Conservation (phyloP, 108 stramenopile genomes). For the Cylindrotheca closterium region DNA sequence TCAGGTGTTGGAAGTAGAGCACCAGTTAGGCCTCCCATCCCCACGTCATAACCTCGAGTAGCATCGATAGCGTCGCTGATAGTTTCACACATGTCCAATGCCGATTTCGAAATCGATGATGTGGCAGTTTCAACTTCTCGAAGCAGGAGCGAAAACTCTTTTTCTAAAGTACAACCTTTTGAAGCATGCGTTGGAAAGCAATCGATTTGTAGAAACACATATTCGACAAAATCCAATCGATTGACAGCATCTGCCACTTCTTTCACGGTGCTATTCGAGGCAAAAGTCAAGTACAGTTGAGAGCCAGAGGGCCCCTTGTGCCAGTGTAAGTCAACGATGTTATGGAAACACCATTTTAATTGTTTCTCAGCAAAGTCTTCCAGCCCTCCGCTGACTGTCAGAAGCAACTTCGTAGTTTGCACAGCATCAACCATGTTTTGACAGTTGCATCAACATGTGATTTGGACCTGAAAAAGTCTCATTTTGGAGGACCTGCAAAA, state of each 20-base stretch:
- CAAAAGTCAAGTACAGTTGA: constrained; percentile 16
- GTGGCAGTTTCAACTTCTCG: not conserved
- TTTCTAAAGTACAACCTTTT: not conserved
- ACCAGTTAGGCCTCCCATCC: constrained; percentile 38
- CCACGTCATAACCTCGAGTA: constrained; percentile 10
- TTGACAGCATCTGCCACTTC: not conserved
- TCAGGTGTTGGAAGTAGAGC: constrained; percentile 31
- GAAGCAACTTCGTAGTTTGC: not conserved
- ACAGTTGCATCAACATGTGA: too few relatives aligned
- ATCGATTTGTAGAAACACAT: constrained; percentile 22
- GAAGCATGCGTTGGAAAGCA: constrained; percentile 2
- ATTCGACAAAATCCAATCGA: constrained; percentile 37
- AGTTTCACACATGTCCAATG: constrained; percentile 5
- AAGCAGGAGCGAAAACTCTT: not conserved
- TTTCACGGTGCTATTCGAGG: constrained; percentile 1
- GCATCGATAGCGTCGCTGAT: not conserved
- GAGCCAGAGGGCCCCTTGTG: constrained; percentile 38
- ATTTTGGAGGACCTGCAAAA: too few relatives aligned
- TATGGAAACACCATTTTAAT: constrained; percentile 6
- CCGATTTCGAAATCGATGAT: constrained; percentile 1
- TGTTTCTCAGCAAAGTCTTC: constrained; percentile 39
- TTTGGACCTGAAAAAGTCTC: too few relatives aligned
- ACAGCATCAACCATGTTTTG: too few relatives aligned
- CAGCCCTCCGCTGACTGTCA: constrained; percentile 42
- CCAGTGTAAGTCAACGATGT: constrained; percentile 4